A percentile compares a stretch with the other conserved stretches of the same genome.
Evolutionary conservation across 768 basidiomycete genomes (phyloP).

Genomic region (Paxillus involutus): DNA sequence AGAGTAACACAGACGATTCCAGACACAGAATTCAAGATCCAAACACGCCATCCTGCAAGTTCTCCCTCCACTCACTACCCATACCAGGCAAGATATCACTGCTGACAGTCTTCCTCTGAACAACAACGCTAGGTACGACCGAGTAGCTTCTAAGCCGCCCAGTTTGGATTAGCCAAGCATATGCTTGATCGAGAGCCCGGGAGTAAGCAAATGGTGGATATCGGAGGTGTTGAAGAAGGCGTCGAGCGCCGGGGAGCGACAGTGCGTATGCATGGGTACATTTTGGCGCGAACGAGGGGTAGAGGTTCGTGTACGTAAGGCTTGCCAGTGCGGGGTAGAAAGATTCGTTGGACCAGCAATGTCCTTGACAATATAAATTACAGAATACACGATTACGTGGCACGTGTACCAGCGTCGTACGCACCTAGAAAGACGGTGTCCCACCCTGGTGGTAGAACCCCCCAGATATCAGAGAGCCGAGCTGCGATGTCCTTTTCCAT

Average conservation of each 20-base stretch:
- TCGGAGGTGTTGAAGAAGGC: slow-evolving; percentile 57
- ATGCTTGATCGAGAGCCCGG: slow-evolving; percentile 73
- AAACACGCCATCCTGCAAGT: slow-evolving; percentile 49
- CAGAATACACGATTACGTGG: slow-evolving; percentile 1
- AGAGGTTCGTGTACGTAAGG: slow-evolving; percentile 34
- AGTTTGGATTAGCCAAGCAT: slow-evolving; percentile 63
- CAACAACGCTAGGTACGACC: slow-evolving; percentile 63
- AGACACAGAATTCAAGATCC: background rate
- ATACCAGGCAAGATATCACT: slow-evolving; percentile 55
- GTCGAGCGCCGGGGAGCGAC: slow-evolving; percentile 57
- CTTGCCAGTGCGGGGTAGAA: slow-evolving; percentile 38
- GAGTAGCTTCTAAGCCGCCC: slow-evolving; percentile 59
- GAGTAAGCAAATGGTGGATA: slow-evolving; percentile 74
- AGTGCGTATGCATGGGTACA: slow-evolving; percentile 76
- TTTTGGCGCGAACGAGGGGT: slow-evolving; percentile 60
- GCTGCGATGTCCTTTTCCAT: slow-evolving; percentile 62
- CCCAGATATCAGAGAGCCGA: slow-evolving; percentile 48
- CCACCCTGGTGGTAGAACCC: slow-evolving; percentile 57
- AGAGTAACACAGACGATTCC: background rate
- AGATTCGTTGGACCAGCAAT: slow-evolving; percentile 78
- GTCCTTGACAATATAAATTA: slow-evolving; percentile 42
- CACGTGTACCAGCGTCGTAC: slow-evolving; percentile 9
- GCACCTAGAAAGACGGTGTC: slow-evolving; percentile 73
- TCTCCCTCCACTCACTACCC: slow-evolving; percentile 59
- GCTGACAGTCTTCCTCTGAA: slow-evolving; percentile 57